Conservation (phyloP, 352 stramenopile species). For the Globisporangium middletonii region DNA sequence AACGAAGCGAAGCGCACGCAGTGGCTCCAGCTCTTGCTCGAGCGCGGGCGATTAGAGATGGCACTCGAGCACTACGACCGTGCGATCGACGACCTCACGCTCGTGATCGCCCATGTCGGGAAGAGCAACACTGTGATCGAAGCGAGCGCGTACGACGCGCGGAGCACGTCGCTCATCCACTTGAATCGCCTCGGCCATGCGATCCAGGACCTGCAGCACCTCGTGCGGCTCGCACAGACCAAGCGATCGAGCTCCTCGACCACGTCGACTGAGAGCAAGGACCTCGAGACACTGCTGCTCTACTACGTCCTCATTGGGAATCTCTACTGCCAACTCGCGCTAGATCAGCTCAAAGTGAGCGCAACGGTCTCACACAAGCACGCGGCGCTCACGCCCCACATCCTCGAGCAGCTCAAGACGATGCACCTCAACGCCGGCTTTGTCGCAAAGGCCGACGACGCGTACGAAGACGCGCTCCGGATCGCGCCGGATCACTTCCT, state of each 20-base stretch:
- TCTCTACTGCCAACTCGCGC: constrained; percentile 47
- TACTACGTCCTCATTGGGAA: constrained; percentile 44
- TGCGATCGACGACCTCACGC: constrained; percentile 33
- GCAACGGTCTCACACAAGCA: constrained; percentile 20
- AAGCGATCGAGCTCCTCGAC: constrained; percentile 8
- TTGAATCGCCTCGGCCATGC: constrained; percentile 30
- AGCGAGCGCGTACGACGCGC: constrained; percentile 23
- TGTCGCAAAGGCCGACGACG: constrained; percentile 20
- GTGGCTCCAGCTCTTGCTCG: constrained; percentile 43
- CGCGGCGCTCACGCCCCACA: constrained; percentile 16
- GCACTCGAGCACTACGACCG: constrained; percentile 30
- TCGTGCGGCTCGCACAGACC: constrained; percentile 14
- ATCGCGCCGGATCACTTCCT: constrained; percentile 33
- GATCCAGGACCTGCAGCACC: constrained; percentile 42
- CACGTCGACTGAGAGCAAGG: neutral
- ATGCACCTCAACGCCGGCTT: constrained; percentile 25
- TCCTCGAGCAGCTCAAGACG: constrained; percentile 20
- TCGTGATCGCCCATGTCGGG: constrained; percentile 31
- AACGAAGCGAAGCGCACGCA: constrained; percentile 33
- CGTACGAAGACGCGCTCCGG: constrained; percentile 30
- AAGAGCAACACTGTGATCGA: constrained; percentile 23
- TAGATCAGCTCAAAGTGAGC: constrained; percentile 35
- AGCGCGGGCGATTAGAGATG: constrained; percentile 32
- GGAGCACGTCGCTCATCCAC: constrained; percentile 30
- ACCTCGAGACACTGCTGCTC: constrained; percentile 23